Evolutionary conservation across 768 basidiomycete species (phyloP).

Genomic region (Boletus sp.): DNA sequence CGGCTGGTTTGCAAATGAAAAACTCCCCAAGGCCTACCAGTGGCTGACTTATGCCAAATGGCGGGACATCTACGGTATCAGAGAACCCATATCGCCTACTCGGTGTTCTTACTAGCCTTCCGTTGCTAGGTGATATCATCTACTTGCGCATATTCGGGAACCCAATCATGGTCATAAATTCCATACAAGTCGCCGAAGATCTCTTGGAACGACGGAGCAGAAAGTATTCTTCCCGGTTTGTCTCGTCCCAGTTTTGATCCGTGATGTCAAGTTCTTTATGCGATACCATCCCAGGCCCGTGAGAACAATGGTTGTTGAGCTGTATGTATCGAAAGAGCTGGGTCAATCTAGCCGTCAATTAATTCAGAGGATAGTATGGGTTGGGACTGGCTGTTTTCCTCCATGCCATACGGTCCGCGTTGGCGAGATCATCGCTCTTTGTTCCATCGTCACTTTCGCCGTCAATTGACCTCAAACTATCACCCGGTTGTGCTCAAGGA

Average conservation of each 20-base stretch:
- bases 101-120: background rate
- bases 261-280: background rate
- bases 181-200: slow-evolving; percentile 39
- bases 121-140: slow-evolving; percentile 43
- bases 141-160: slow-evolving; percentile 45
- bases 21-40: slow-evolving; percentile 37
- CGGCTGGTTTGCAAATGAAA: slow-evolving; percentile 35
- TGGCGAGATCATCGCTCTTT: slow-evolving; percentile 39
- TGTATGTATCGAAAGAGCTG: slow-evolving; percentile 31
- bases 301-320: slow-evolving; percentile 42
- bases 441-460: slow-evolving; percentile 40
- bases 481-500: slow-evolving; percentile 33
- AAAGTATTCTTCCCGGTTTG: slow-evolving; percentile 42
- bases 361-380: slow-evolving; percentile 37
- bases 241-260: background rate
- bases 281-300: slow-evolving; percentile 29
- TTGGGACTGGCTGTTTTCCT: slow-evolving; percentile 47
- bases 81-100: background rate
- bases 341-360: background rate
- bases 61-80: slow-evolving; percentile 42
- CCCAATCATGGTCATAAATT: slow-evolving; percentile 47
- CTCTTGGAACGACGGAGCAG: slow-evolving; percentile 46
- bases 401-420: slow-evolving; percentile 37
- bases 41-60: slow-evolving; percentile 48
- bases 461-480: slow-evolving; percentile 24